Base-by-base conservation (phyloP, 2,329 filamentous ascomycete genomes). In the Bisporella sp. region DNA sequence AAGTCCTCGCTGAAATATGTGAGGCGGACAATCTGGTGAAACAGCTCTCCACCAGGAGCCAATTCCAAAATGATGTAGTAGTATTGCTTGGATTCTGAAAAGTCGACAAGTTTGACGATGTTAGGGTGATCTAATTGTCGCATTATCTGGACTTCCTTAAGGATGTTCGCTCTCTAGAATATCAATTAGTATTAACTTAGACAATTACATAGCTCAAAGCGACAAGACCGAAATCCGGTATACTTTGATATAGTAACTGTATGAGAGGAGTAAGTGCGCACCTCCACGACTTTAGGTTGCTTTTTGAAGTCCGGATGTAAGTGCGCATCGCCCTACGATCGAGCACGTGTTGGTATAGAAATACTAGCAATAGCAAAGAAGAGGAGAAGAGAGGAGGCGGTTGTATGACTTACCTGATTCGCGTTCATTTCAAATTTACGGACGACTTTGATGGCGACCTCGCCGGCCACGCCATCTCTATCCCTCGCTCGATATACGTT, bases 101-200 rank as follows among this genome's bases (percentile, higher is more conserved):
- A 97, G 63, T 96, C 89, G 62, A 97, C 78, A 51, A 99, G 81
- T 66, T 89, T 92, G 68, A 96, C 83, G 54, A 99, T 93, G 66
- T 97, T 97, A 55, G 92, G 91, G 61, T 99, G 93, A 58, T 97
- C 90, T 45, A 99, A 77, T 64, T 95, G 87, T 57, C 91, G 89
- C 92, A 99, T 99, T 61, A 99, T 99, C 64, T 96, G 89, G 11
- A 99, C 93, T 70, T 99, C 93, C 72, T 99, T 99, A 54, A 99
- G 74, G 58, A 99, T 97, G 64, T 97, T 99, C 57, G 92, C 89
- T 72, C 93, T 81, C 93, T 99, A 68, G 43, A 47, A 21, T 21
- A 21, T 21, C 21, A 3, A 21, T 21, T 21, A 21, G 21, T 21
- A 21, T 21, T 21, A 21, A 21, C 2, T 21, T 21, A 21, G 21